phyloP scores from a whole-genome alignment of 2,329 filamentous ascomycete genomes.

The Penicillium brevicompactum region DNA sequence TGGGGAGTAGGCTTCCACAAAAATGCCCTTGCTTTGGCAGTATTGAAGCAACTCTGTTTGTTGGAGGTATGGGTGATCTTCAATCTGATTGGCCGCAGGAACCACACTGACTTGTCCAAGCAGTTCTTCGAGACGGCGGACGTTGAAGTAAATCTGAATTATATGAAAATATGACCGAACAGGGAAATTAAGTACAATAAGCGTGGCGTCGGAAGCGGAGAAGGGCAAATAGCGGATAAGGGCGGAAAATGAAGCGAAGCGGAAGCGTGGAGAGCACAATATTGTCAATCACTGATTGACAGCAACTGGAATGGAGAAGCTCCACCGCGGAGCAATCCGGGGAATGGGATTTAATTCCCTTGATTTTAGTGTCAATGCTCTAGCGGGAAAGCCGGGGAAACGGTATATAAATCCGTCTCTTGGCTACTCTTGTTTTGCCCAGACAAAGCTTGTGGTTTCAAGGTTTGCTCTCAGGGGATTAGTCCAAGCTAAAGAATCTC shows the following conservation, averaged over 20 bases:
- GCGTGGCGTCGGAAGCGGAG: slow-evolving; percentile 1
- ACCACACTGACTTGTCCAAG: slow-evolving; percentile 66
- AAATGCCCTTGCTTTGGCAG: slow-evolving; percentile 56
- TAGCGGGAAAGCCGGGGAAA: neutral
- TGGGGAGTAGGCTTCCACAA: slow-evolving; percentile 60
- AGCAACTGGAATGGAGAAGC: neutral
- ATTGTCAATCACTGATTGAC: neutral
- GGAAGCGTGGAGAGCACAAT: neutral
- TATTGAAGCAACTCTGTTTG: slow-evolving; percentile 56
- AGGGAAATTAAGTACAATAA: neutral
- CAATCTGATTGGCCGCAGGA: slow-evolving; percentile 71
- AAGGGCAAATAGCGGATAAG: slow-evolving; percentile 12
- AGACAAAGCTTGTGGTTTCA: neutral
- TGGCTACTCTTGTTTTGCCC: neutral
- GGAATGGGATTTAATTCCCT: neutral
- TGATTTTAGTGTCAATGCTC: neutral
- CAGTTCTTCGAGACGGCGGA: slow-evolving; percentile 72
- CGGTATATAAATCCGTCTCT: neutral
- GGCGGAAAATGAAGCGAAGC: neutral
- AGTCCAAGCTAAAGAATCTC: neutral
- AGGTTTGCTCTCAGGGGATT: neutral
- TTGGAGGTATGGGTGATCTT: slow-evolving; percentile 27
- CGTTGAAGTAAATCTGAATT: slow-evolving; percentile 50
- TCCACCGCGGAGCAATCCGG: neutral
- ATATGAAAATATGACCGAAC: neutral